Percentiles rank a stretch among this genome's conserved stretches.
Conservation (phyloP, 192 early-diverging fungal species). For the Linnemannia hyalina region DNA sequence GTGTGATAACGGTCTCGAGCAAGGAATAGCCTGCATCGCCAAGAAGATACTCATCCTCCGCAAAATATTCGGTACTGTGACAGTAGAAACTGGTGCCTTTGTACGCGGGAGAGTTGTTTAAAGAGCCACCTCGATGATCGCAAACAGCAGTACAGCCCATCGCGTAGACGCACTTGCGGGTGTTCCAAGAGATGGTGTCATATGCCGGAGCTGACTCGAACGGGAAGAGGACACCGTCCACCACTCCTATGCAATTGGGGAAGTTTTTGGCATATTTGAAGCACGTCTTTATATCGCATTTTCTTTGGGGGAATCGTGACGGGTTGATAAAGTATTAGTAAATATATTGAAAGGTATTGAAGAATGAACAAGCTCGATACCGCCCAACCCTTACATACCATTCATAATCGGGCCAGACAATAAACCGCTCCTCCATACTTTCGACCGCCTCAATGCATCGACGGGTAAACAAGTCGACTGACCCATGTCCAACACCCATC, state of each 20-base stretch:
- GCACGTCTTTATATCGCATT: not conserved
- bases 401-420: too few species aligned
- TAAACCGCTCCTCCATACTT: too few species aligned
- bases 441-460: slow-evolving; percentile 11
- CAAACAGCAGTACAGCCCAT: slow-evolving; percentile 20
- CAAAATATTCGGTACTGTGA: not conserved
- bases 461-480: slow-evolving; percentile 11
- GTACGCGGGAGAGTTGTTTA: slow-evolving; percentile 10
- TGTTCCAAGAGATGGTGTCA: slow-evolving; percentile 1
- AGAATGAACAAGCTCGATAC: not conserved
- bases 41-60: slow-evolving; percentile 7
- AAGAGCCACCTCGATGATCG: slow-evolving; percentile 21
- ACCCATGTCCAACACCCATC: not conserved
- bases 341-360: not conserved
- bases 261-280: slow-evolving; percentile 17
- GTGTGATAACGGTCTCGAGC: not conserved
- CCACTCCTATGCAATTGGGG: slow-evolving; percentile 20
- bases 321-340: not conserved
- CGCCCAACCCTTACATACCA: not conserved
- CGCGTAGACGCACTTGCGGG: slow-evolving; percentile 19
- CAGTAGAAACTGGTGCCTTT: not conserved
- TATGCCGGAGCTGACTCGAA: slow-evolving; percentile 6
- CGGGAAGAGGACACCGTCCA: slow-evolving; percentile 25
- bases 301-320: not conserved
- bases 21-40: slow-evolving; percentile 10